Conservation (phyloP, 1,284 basidiomycete species). For the Phaffia rhodozyma region DNA sequence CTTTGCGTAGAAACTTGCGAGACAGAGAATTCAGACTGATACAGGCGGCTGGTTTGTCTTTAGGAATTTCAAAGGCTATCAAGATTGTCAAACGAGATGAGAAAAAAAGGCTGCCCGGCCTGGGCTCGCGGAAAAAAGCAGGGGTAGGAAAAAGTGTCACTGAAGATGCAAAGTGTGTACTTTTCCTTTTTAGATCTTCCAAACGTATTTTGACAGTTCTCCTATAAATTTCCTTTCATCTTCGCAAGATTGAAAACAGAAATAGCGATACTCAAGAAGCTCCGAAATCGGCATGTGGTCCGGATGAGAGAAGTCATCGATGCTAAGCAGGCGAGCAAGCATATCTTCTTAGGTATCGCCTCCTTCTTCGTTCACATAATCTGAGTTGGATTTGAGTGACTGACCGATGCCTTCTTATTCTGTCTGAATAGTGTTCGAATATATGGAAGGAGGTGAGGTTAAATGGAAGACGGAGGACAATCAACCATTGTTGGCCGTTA, state of each 20-base stretch:
- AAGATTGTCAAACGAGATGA: constrained; percentile 61
- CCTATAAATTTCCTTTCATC: neutral
- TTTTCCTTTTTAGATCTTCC: constrained; percentile 3
- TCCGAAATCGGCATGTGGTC: constrained; percentile 83
- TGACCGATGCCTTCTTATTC: constrained; percentile 22
- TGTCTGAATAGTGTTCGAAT: constrained; percentile 68
- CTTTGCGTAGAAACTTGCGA: neutral
- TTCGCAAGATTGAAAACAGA: constrained; percentile 49
- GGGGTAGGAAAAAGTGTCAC: constrained; percentile 12
- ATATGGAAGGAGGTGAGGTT: constrained; percentile 86
- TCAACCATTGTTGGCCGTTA: constrained; percentile 52
- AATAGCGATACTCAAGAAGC: constrained; percentile 97
- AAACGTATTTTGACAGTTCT: neutral
- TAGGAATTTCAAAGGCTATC: constrained; percentile 50
- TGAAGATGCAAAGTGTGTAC: constrained; percentile 19
- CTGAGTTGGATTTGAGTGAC: neutral
- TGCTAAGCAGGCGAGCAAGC: constrained; percentile 52
- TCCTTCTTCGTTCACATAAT: neutral
- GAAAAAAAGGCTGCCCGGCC: constrained; percentile 51
- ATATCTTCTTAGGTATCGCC: neutral
- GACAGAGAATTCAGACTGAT: too few relatives aligned
- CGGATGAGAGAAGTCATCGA: constrained; percentile 90
- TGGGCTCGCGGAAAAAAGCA: constrained; percentile 22
- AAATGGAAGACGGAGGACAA: constrained; percentile 62
- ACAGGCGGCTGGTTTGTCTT: too few relatives aligned